Base-by-base conservation (phyloP, 2,329 filamentous ascomycete species). In the Ophiobolus disseminans region DNA sequence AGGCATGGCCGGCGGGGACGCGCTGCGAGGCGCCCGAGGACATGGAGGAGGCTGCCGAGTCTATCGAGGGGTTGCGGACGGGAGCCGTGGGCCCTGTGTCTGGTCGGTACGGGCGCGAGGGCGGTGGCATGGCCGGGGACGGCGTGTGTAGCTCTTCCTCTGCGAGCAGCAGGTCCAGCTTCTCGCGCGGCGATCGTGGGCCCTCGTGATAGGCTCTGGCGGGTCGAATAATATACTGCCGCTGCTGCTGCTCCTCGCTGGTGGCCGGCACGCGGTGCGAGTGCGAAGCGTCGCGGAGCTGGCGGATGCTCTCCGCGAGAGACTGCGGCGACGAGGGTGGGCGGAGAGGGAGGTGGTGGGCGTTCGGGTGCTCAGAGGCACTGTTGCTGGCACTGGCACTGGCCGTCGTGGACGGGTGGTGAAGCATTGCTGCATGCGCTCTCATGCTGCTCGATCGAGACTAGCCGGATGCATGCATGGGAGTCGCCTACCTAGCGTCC, bases 61-160 rank as follows among this genome's bases (percentile, higher is more conserved):
- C 93, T 65, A 96, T 93, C 9, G 93, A 97, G 3, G 89, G 89
- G 46, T 89, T 96, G 63, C 92, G 86, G 46, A 87, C 84, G 26
- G 65, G 67, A 25, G 49, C 62, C 23, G 58, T 63, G 22, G 59
- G 70, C 45, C 55, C 65, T 21, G 59, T 61, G 32, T 70, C 66
- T 38, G 64, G 68, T 36, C 71, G 66, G 55, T 60, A 65, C 38
- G 73, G 62, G 36, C 69, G 67, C 42, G 71, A 70, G 6, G 63
- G 60, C 13, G 73, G 59, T 48, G 67, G 68, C 68, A 74, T 73
- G 56, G 62, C 65, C 53, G 63, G 73, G 40, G 72, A 72, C 22
- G 64, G 58, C 47, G 71, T 48, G 43, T 52, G 59, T 26, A 52
- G 55, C 41, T 61, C 58, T 57, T 70, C 66, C 41, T 68, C 63